Base-by-base conservation (phyloP, 805 yeast species). In the Saccharomycopsis javanensis region DNA sequence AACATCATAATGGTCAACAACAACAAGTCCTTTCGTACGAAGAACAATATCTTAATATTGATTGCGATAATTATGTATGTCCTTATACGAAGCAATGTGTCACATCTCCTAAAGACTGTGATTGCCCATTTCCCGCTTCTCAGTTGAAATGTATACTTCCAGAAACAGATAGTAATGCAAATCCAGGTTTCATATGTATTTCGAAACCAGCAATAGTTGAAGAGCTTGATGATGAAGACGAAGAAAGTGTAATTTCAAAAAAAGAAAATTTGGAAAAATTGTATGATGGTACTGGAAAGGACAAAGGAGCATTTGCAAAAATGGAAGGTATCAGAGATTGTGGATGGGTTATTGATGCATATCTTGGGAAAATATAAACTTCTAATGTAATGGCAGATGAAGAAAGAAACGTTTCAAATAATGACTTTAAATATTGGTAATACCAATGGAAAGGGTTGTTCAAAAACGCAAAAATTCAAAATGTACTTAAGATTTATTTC, bases 41-140 rank as follows among this genome's bases (percentile, higher is more conserved):
- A 62, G 74, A 73, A 11, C 63, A 55, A 15, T 65, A 71, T 50
- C 60, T 75, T 37, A 65, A 71, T 57, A 68, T 73, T 5, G 71
- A 74, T 2, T 94, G 99, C 66, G 69, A 71, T 8, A 72, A 73
- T 5, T 92, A 84, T 67, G 70, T 92, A 35, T 94, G 99, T 67
- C 88, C 88, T 3, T 96, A 84, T 63, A 88, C 97, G 0, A 74
- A 83, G 45, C 75, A 75, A 8, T 94, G 99, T 72, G 99, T 88
- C 0, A 75, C 76, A 1, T 64, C 70, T 1, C 81, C 88, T 0
- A 63, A 76, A 6, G 86, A 84, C 54, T 94, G 99, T 68, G 96
- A 97, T 1, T 94, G 99, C 68, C 89, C 88, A 2, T 92, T 81
- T 66, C 94, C 96, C 1, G 80, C 82, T 58, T 83, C 95, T 0